These are phyloP conservation scores for Ceratobasidium sp. DNA, from an alignment of 1,284 basidiomycete genomes.

Conservation along the genomic window DNA sequence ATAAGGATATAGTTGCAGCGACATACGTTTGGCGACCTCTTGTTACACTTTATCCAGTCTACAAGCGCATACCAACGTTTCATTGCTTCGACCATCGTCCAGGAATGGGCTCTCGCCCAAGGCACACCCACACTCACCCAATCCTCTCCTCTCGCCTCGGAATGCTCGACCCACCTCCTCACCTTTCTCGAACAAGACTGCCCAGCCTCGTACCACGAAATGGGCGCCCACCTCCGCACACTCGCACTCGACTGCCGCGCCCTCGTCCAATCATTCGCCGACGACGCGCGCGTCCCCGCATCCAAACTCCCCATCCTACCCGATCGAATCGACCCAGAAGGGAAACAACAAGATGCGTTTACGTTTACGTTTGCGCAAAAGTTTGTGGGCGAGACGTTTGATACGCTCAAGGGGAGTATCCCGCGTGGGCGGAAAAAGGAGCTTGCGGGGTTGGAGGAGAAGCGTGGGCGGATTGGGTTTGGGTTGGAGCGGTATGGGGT, in stretches of 20 bases:
- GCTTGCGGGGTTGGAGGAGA: conserved; percentile 81
- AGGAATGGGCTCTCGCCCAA: conserved; percentile 84
- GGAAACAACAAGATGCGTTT: conserved; percentile 76
- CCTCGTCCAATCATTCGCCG: conserved; percentile 83
- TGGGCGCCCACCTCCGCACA: conserved; percentile 84
- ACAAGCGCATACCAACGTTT: conserved; percentile 93
- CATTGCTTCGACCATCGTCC: conserved; percentile 84
- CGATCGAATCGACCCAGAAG: conserved; percentile 78
- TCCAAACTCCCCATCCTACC: conserved; percentile 86
- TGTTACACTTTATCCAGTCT: conserved; percentile 86
- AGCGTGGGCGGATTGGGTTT: conserved; percentile 77
- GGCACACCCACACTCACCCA: conserved; percentile 49
- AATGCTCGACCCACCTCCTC: conserved; percentile 76
- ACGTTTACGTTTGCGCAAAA: conserved; percentile 84
- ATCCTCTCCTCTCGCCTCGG: conserved; percentile 70
- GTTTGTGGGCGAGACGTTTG: conserved; percentile 80
- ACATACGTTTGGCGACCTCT: conserved; percentile 70
- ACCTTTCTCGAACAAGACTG: conserved; percentile 76
- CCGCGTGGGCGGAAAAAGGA: conserved; percentile 84
- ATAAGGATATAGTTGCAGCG: conserved; percentile 43
- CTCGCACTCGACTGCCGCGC: conserved; percentile 86
- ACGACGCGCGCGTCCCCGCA: conserved; percentile 87
- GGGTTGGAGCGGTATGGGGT: conserved; percentile 87
- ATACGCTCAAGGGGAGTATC: conserved; percentile 78
- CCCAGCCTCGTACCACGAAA: conserved; percentile 90